These are phyloP conservation scores for Xylaria sp. DNA, from an alignment of 2,329 filamentous ascomycete genomes.

Conservation along the genomic window DNA sequence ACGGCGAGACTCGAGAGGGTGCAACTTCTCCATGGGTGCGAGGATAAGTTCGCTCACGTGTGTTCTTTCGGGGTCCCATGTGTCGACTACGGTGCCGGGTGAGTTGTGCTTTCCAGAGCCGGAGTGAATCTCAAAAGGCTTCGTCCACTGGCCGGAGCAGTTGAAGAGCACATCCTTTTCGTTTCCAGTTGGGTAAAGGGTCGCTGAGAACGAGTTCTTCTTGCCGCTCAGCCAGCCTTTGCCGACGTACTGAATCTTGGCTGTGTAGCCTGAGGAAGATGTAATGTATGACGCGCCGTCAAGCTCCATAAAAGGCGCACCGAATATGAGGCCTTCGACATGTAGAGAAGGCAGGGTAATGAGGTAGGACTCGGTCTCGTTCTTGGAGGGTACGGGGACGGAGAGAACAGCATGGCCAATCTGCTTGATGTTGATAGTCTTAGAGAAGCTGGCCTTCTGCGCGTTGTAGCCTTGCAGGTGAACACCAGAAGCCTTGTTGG, in stretches of 20 bases:
- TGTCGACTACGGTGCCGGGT: slow-evolving; percentile 30
- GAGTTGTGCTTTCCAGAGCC: slow-evolving; percentile 30
- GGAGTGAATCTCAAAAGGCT: slow-evolving; percentile 35
- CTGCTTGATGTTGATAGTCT: slow-evolving; percentile 46
- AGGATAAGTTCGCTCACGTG: slow-evolving; percentile 31
- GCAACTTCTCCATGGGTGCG: slow-evolving; percentile 60
- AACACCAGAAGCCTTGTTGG: slow-evolving; percentile 39
- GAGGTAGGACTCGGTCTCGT: slow-evolving; percentile 44
- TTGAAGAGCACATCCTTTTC: slow-evolving; percentile 36
- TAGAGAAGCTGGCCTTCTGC: slow-evolving; percentile 48
- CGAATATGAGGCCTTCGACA: slow-evolving; percentile 43
- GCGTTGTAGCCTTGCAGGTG: slow-evolving; percentile 47
- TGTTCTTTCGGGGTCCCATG: slow-evolving; percentile 37
- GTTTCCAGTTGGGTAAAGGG: slow-evolving; percentile 37
- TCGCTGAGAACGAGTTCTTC: slow-evolving; percentile 44
- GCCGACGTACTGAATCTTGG: slow-evolving; percentile 44
- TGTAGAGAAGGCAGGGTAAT: slow-evolving; percentile 45
- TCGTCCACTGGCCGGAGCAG: slow-evolving; percentile 40
- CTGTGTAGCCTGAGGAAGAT: slow-evolving; percentile 41
- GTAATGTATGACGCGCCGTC: slow-evolving; percentile 41
- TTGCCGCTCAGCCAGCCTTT: slow-evolving; percentile 41
- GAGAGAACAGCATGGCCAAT: slow-evolving; percentile 46
- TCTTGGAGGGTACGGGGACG: slow-evolving; percentile 37
- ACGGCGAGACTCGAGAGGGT: slow-evolving; percentile 70
- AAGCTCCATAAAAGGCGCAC: slow-evolving; percentile 46